These are phyloP conservation scores for Sporopachydermia cereana DNA, from an alignment of 1,139 yeast genomes.

Conservation along the genomic window DNA sequence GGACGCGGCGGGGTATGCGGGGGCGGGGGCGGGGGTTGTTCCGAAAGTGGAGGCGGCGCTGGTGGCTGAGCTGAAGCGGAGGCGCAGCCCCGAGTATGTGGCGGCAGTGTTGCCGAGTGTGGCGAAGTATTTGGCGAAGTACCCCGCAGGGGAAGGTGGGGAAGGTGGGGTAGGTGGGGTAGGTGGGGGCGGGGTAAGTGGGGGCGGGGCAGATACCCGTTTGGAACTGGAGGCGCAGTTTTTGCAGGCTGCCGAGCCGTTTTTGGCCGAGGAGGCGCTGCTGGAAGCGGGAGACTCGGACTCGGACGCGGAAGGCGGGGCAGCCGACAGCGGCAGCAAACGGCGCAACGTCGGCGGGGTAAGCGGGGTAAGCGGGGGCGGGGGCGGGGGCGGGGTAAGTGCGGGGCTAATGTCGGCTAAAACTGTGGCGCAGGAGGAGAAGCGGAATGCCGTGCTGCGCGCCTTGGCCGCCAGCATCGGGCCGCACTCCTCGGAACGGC, in stretches of 20 bases:
- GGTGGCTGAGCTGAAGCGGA: conserved; percentile 51
- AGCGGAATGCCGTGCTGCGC: conserved; percentile 23
- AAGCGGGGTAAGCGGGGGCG: conserved; percentile 11
- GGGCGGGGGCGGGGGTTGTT: conserved; percentile 21
- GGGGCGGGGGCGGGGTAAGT: too few relatives aligned
- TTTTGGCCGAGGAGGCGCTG: conserved; percentile 16
- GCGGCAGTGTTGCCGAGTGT: conserved; percentile 32
- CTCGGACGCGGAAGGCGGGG: conserved; percentile 17
- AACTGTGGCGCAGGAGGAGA: conserved; percentile 29
- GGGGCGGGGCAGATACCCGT: too few relatives aligned
- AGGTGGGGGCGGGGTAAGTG: too few relatives aligned
- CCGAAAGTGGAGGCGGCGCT: conserved; percentile 34
- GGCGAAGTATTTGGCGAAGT: conserved; percentile 17
- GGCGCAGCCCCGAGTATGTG: conserved; percentile 53
- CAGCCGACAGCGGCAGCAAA: conserved; percentile 10
- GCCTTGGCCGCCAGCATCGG: conserved; percentile 13
- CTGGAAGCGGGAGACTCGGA: conserved; percentile 17
- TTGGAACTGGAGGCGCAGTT: conserved; percentile 24
- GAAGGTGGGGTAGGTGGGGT: too few relatives aligned
- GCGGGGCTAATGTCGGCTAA: neutral
- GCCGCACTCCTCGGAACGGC: conserved; percentile 12
- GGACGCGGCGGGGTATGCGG: conserved; percentile 16
- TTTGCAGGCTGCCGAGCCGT: conserved; percentile 22
- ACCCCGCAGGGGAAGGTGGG: conserved; percentile 20
- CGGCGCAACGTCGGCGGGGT: too few relatives aligned